These are phyloP conservation scores for Phalaenopsis aphrodite DNA, from an alignment of 106 monocot genomes.

Conservation along the genomic window DNA sequence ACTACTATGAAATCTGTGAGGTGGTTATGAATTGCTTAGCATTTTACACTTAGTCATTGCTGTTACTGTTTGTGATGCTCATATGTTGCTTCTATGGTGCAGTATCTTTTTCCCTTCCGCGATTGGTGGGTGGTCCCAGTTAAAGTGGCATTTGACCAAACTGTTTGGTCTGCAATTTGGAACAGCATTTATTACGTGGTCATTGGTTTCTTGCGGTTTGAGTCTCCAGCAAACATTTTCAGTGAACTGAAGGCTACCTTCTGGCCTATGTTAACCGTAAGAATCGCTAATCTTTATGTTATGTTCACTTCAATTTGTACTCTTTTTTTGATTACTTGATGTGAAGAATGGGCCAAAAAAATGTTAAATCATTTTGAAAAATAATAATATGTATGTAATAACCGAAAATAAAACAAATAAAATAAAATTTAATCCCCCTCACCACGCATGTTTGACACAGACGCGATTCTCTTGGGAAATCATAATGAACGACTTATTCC, in stretches of 20 bases:
- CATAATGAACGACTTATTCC: no score
- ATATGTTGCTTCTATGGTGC: conserved; percentile 8
- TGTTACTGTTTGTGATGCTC: not conserved
- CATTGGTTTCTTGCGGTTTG: conserved; percentile 74
- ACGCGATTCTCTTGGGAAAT: no score
- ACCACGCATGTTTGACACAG: no score
- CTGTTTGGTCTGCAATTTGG: conserved; percentile 85
- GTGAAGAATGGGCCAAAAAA: no score
- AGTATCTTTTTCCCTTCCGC: conserved; percentile 82
- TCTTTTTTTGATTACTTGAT: no score
- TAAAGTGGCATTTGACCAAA: conserved; percentile 86
- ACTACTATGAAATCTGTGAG: conserved; percentile 93
- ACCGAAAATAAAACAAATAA: no score
- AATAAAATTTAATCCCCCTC: no score
- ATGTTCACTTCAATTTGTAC: not conserved
- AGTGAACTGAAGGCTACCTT: conserved; percentile 72
- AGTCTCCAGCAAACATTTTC: conserved; percentile 58
- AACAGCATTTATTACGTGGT: conserved; percentile 81
- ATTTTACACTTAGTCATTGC: not conserved
- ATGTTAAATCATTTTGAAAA: no score
- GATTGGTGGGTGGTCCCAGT: conserved; percentile 96
- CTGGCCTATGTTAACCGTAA: conserved; percentile 90
- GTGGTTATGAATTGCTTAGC: conserved; percentile 19
- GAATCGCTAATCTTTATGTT: conserved; percentile 14
- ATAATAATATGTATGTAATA: no score